A percentile compares a stretch with the other conserved stretches of the same genome.
phyloP scores from a whole-genome alignment of 345 rosid species.

The Leavenworthia alabamica region DNA sequence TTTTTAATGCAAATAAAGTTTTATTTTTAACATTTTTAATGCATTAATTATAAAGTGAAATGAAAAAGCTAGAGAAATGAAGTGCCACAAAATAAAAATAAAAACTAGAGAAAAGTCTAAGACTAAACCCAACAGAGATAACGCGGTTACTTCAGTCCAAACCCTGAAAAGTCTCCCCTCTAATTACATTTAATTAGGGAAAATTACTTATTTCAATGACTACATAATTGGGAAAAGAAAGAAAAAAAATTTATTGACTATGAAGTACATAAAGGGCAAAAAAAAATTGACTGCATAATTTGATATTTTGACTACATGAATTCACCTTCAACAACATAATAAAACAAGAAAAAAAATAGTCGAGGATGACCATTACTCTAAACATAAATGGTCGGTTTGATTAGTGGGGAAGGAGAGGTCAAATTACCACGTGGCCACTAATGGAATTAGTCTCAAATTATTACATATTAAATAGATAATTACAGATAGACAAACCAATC shows the following conservation, averaged over 20 bases:
- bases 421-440: constrained; percentile 24
- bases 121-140: no score
- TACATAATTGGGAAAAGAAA: not conserved
- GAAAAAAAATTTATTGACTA: no score
- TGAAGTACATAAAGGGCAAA: constrained; percentile 5
- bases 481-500: constrained; percentile 28
- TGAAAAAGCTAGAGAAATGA: constrained; percentile 22
- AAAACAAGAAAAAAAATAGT: not conserved
- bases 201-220: not conserved
- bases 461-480: constrained; percentile 17
- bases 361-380: constrained; percentile 14
- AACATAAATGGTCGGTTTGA: constrained; percentile 24
- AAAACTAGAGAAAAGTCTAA: no score
- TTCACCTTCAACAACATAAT: not conserved
- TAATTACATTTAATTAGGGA: not conserved
- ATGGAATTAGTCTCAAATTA: constrained; percentile 17
- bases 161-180: not conserved
- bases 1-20: no score
- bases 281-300: not conserved
- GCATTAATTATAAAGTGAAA: not conserved
- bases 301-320: constrained; percentile 7
- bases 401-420: constrained; percentile 21
- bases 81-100: constrained; percentile 31
- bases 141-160: constrained; percentile 2
- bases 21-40: no score